phyloP scores from a whole-genome alignment of 257 asterid genomes.

The Jacaranda copaia region DNA sequence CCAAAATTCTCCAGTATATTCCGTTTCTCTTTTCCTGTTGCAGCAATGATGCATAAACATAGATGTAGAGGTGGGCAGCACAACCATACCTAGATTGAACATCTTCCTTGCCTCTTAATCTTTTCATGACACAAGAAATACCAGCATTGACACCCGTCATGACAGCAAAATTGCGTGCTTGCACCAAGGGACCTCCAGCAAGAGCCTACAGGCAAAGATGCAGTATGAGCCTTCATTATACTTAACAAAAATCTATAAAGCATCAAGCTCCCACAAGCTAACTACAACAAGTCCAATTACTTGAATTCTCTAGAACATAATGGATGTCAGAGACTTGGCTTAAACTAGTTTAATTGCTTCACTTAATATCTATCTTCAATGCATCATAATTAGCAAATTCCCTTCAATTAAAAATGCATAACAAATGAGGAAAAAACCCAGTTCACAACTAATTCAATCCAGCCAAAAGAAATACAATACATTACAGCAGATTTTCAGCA shows the following conservation, averaged over 20 bases:
- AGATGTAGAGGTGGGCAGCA: not conserved
- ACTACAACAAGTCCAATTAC: constrained; percentile 17
- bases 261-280: not conserved
- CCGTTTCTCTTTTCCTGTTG: not conserved
- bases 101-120: constrained; percentile 94
- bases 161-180: constrained; percentile 95
- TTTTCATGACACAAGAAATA: constrained; percentile 85
- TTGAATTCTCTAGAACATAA: constrained; percentile 17
- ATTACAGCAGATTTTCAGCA: not conserved
- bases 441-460: constrained; percentile 18
- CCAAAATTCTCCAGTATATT: not conserved
- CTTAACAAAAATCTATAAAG: not conserved
- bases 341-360: constrained; percentile 1
- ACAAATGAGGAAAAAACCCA: not conserved
- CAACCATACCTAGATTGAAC: constrained; percentile 77
- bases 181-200: constrained; percentile 87
- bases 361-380: not conserved
- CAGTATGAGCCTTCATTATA: constrained; percentile 6
- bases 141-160: constrained; percentile 97
- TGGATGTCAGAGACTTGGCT: not conserved
- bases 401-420: not conserved
- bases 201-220: constrained; percentile 63
- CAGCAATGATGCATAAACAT: not conserved
- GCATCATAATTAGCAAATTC: not conserved
- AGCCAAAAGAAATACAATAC: constrained; percentile 2